Conservation (phyloP, 2,329 filamentous ascomycete species). For the Exophiala lecanii-corni region DNA sequence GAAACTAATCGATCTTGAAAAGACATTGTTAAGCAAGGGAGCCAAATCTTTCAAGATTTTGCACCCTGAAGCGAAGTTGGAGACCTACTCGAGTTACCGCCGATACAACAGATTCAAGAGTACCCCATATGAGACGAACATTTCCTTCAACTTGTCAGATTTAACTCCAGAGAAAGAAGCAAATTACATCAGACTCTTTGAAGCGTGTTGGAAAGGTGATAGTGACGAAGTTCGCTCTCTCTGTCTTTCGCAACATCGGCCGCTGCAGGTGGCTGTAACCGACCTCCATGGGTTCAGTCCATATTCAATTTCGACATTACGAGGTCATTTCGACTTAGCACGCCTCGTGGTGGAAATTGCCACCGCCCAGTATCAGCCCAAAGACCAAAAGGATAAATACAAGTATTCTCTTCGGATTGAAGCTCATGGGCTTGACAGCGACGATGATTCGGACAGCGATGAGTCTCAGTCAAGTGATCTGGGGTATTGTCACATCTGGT, state of each 20-base stretch:
- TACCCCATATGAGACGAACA: conserved; percentile 45
- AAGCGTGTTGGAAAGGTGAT: conserved; percentile 70
- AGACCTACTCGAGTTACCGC: conserved; percentile 7
- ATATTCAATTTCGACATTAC: conserved; percentile 64
- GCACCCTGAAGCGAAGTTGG: conserved; percentile 45
- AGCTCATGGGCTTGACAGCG: conserved; percentile 17
- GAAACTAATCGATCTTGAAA: conserved; percentile 54
- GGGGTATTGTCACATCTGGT: conserved; percentile 49
- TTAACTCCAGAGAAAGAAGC: conserved; percentile 50
- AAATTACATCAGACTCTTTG: conserved; percentile 56
- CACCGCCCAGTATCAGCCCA: conserved; percentile 61
- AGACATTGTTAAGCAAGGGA: conserved; percentile 50
- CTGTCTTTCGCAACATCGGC: conserved; percentile 58
- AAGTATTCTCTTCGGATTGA: conserved; percentile 38
- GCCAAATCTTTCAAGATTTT: conserved; percentile 65
- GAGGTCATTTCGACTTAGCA: conserved; percentile 61
- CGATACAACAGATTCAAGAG: conserved; percentile 4
- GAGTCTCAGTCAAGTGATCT: conserved; percentile 34
- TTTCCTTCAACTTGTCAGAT: conserved; percentile 48
- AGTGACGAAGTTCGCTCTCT: conserved; percentile 60
- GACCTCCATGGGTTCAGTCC: conserved; percentile 53
- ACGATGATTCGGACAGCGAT: conserved; percentile 36
- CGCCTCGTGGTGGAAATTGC: conserved; percentile 65
- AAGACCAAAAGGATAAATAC: conserved; percentile 46
- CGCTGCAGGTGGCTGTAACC: conserved; percentile 59